Base-by-base conservation (phyloP, 1,284 basidiomycete genomes). In the Cystobasidiaceae sp. region DNA sequence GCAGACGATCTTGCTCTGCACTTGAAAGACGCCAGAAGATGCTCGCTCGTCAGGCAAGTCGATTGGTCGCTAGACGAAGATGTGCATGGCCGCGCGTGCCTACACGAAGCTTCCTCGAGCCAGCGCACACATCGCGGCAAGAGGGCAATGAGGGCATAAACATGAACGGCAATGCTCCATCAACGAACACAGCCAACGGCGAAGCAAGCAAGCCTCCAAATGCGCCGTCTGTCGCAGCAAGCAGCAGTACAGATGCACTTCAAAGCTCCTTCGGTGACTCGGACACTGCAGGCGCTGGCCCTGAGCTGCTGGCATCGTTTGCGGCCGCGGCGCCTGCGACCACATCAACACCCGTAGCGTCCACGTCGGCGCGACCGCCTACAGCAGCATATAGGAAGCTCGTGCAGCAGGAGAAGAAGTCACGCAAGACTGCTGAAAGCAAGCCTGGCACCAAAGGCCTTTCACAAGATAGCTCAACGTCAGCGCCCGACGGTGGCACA, bases 361-460 rank as follows among this genome's bases (percentile, higher is more conserved):
- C 30, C 23, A 33, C 39, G 37, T 39, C 37, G 11, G n/a, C 37
- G n/a, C 11, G 37, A 39, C 11, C 11, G 23, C 54, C 54, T 17
- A 56, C 41, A 17, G 54, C 60, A 43, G 60, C 60, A 19, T 50
- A 62, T 30, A 48, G 60, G 25, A 44, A 41, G 49, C 60, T 62
- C 21, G 45, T 62, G 13, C 34, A 57, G 48, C 60, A 50, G 60
- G 27, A 43, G n/a, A 62, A 44, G 50, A 28, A 50, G 33, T 33
- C 15, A 39, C 37, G 48, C 5, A 51, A 52, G 33, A n/a, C n/a
- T n/a, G n/a, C 8, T 8, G 60, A 49, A 7, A 19, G 23, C 17
- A 17, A 54, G 34, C 21, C 11, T 9, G 30, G 28, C 27, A 28
- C 30, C 25, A 37, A 45, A 15, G 8, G n/a, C n/a, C n/a, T n/a